A percentile compares a stretch with the other conserved stretches of the same genome.
Evolutionary conservation across 1,139 yeast species (phyloP).

Genomic region (Saccharomyces hybrid): DNA sequence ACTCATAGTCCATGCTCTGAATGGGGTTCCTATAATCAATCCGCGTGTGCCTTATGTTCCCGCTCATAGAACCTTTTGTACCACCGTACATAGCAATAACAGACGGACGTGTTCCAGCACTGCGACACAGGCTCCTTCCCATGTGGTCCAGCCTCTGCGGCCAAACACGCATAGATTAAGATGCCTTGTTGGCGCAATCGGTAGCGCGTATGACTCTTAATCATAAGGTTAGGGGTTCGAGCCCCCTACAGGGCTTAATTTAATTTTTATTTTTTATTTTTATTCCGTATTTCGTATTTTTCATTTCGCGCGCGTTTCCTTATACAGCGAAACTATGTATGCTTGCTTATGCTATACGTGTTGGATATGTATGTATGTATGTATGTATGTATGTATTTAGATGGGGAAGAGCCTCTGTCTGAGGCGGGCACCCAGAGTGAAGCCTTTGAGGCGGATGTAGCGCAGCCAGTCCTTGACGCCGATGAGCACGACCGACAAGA

Average conservation of each 20-base stretch:
- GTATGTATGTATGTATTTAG: background rate
- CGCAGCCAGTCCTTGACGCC: background rate
- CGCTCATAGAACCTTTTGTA: background rate
- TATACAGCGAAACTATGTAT: background rate
- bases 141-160: background rate
- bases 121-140: background rate
- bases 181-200: constrained; percentile 42
- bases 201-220: constrained; percentile 43
- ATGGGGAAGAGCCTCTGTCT: background rate
- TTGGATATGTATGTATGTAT: background rate
- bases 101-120: background rate
- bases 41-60: background rate
- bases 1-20: background rate
- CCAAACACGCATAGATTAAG: background rate
- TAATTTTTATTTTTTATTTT: constrained; percentile 7
- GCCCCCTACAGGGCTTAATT: constrained; percentile 39
- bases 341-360: background rate
- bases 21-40: background rate
- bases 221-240: constrained; percentile 42
- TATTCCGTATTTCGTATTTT: background rate
- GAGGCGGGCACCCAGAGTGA: background rate
- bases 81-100: background rate
- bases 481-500: constrained; percentile 8
- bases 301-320: background rate
- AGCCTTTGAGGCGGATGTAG: background rate